Evolutionary conservation across 257 asterid genomes (phyloP), one percentile per base, ranked within the genome.

Genomic region (Verbena officinalis): DNA sequence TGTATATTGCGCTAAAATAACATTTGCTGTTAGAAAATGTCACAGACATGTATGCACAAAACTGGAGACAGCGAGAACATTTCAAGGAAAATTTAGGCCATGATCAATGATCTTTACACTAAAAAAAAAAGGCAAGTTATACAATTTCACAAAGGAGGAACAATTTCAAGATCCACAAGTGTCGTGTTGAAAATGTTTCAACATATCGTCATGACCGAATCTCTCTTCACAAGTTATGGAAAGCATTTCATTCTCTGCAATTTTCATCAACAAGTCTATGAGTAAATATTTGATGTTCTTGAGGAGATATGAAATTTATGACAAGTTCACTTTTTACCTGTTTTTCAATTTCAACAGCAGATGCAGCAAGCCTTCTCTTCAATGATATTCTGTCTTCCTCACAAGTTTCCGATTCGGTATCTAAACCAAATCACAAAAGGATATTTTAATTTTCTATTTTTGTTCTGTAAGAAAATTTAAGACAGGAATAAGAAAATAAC

Each of bases 171-270:
- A 50, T 49, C 50, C 68, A 71, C 19, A 51, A 55, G 62, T 55
- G 58, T 45, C 45, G 48, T 36, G 40, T 22, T 55, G 61, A 64
- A 56, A 60, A 65, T 55, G 71, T 30, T 21, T 42, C 40, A 67
- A 49, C 40, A 66, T 49, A 10, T 48, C 36, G 39, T 49, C 70
- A 36, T 50, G 65, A 67, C 66, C 73, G 48, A 38, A 42, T 20
- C 10, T 30, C 54, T 48, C 62, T 60, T 68, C 55, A 59, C 42
- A 59, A 69, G 51, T 67, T 73, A 89, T 4, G 91, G 93, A 65
- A 93, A 86, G 70, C 96, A 93, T 80, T 79, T 87, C 95, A 87
- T 82, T 83, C 97, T 87, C 95, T 90, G 92, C 84, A 78, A 72
- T 66, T 52, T 70, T 55, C 64, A 76, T 42, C 36, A 19, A 56